phyloP scores from a whole-genome alignment of 345 rosid genomes.

The Arabidopsis suecica region DNA sequence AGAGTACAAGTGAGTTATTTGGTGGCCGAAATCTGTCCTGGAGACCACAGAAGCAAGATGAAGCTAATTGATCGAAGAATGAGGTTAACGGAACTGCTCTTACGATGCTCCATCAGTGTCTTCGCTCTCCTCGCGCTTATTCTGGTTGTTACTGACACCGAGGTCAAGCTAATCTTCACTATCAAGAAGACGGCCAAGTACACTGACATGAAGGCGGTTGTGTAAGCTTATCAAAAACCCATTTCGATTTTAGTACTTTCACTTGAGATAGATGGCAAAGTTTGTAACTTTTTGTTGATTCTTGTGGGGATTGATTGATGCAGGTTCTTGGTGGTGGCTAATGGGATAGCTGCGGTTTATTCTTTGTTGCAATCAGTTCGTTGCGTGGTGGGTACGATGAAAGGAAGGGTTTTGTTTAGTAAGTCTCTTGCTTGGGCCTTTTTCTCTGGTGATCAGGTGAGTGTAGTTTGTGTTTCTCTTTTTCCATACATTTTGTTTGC shows the following conservation, averaged over 20 bases:
- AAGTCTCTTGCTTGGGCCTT: constrained; percentile 87
- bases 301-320: neutral
- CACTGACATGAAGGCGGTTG: constrained; percentile 94
- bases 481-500: constrained; percentile 16
- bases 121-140: constrained; percentile 63
- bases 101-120: constrained; percentile 71
- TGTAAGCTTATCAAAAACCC: constrained; percentile 50
- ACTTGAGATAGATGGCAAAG: neutral
- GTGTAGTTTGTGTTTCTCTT: neutral
- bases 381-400: constrained; percentile 63
- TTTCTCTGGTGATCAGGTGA: constrained; percentile 91
- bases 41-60: constrained; percentile 56
- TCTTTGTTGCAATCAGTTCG: constrained; percentile 79
- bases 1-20: constrained; percentile 55
- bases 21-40: constrained; percentile 74
- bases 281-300: neutral
- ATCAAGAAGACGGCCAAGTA: constrained; percentile 73
- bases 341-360: constrained; percentile 75
- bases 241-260: constrained; percentile 7
- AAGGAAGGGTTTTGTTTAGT: constrained; percentile 68
- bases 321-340: constrained; percentile 84
- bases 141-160: constrained; percentile 74
- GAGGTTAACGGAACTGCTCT: constrained; percentile 69
- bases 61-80: constrained; percentile 73
- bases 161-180: constrained; percentile 73